Evolutionary conservation across 2,329 filamentous ascomycete species (phyloP).

Genomic region (Alternaria conjuncta): DNA sequence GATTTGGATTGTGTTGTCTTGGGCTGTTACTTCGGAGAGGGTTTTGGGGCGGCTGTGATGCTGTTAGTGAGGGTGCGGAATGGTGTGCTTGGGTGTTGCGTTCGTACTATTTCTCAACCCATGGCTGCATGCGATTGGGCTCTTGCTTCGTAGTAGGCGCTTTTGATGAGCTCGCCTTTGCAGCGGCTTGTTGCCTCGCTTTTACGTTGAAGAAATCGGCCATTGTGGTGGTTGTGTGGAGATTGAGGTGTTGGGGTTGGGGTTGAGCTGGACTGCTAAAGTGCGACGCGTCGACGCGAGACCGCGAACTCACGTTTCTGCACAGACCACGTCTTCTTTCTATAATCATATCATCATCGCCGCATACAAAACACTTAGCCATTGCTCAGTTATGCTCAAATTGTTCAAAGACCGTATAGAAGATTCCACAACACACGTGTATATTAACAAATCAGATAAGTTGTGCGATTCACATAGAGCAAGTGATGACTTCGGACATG

Average conservation of each 20-base stretch:
- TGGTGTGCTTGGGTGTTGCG: neutral
- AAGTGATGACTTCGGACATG: neutral
- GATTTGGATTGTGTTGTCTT: slow-evolving; percentile 95
- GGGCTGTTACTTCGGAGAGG: slow-evolving; percentile 91
- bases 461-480: neutral
- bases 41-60: slow-evolving; percentile 82
- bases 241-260: slow-evolving; percentile 8
- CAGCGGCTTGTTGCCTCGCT: slow-evolving; percentile 76
- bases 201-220: slow-evolving; percentile 96
- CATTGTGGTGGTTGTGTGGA: slow-evolving; percentile 59
- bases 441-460: neutral
- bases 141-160: slow-evolving; percentile 67
- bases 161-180: slow-evolving; percentile 75
- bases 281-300: slow-evolving; percentile 40
- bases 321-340: slow-evolving; percentile 20
- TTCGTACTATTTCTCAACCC: slow-evolving; percentile 97
- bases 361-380: neutral
- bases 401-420: neutral
- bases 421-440: neutral
- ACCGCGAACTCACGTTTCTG: slow-evolving; percentile 41
- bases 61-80: slow-evolving; percentile 17
- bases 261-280: slow-evolving; percentile 27
- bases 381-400: neutral
- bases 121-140: slow-evolving; percentile 76
- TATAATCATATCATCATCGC: slow-evolving; percentile 21